Conservation (phyloP, 2,329 filamentous ascomycete species). For the Aspergillus sp. region DNA sequence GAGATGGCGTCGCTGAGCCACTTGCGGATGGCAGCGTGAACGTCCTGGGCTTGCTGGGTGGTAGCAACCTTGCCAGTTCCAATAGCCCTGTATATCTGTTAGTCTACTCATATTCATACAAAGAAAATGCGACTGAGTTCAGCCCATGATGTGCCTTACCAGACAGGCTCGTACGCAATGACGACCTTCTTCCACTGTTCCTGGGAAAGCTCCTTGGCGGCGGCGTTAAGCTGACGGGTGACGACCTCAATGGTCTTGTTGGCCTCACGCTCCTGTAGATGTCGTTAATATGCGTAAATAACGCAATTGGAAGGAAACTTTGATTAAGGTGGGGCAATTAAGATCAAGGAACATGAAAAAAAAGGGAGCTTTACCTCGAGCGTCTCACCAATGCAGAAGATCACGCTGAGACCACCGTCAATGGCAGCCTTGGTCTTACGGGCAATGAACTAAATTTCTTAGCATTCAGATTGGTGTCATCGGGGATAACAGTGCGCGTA, state of each 20-base stretch:
- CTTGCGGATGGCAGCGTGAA: slow-evolving; percentile 84
- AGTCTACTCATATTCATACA: neutral
- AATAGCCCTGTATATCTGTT: slow-evolving; percentile 53
- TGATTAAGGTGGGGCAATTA: slow-evolving; percentile 10
- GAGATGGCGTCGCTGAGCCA: slow-evolving; percentile 79
- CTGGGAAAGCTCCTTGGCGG: slow-evolving; percentile 64
- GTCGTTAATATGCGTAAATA: slow-evolving; percentile 8
- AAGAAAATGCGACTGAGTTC: neutral
- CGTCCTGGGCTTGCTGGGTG: slow-evolving; percentile 87
- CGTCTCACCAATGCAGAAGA: slow-evolving; percentile 96
- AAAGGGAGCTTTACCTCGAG: slow-evolving; percentile 59
- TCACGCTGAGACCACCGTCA: slow-evolving; percentile 82
- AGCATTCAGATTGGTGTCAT: neutral
- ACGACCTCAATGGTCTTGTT: slow-evolving; percentile 73
- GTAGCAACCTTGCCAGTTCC: slow-evolving; percentile 93
- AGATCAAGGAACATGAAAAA: slow-evolving; percentile 19
- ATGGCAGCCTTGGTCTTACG: slow-evolving; percentile 92
- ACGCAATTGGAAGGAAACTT: slow-evolving; percentile 13
- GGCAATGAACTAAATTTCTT: slow-evolving; percentile 64
- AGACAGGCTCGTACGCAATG: slow-evolving; percentile 98
- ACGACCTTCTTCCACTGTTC: slow-evolving; percentile 92
- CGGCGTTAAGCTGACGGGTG: slow-evolving; percentile 79
- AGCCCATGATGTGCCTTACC: slow-evolving; percentile 57
- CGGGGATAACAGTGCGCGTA: slow-evolving; percentile 26
- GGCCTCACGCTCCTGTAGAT: slow-evolving; percentile 70